Evolutionary conservation across 768 basidiomycete genomes (phyloP).

Genomic region (Tylopilus felleus): DNA sequence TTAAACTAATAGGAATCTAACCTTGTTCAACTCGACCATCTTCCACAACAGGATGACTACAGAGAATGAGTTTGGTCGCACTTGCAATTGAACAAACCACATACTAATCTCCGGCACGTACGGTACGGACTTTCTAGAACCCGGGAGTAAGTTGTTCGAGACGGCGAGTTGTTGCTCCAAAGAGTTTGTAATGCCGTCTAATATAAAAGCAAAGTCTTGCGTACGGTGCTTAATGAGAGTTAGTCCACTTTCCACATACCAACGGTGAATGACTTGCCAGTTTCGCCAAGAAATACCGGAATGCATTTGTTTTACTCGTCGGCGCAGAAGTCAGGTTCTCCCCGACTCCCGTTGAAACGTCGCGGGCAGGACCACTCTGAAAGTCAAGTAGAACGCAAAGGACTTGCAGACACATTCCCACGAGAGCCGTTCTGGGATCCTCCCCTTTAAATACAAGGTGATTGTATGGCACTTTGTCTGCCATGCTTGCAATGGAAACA

Average conservation of each 20-base stretch:
- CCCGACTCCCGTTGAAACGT: slow-evolving; percentile 39
- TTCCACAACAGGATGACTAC: slow-evolving; percentile 86
- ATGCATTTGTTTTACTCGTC: slow-evolving; percentile 75
- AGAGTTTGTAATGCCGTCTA: slow-evolving; percentile 65
- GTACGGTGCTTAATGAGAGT: slow-evolving; percentile 65
- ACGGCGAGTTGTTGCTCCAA: slow-evolving; percentile 75
- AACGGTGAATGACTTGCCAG: slow-evolving; percentile 43
- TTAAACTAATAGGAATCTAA: slow-evolving; percentile 30
- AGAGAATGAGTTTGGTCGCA: slow-evolving; percentile 4
- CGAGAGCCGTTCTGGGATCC: slow-evolving; percentile 68
- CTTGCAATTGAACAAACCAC: slow-evolving; percentile 24
- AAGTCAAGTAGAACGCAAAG: slow-evolving; percentile 77
- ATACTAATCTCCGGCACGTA: slow-evolving; percentile 80
- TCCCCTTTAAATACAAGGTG: slow-evolving; percentile 90
- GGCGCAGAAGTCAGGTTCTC: slow-evolving; percentile 48
- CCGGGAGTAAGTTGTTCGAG: slow-evolving; percentile 73
- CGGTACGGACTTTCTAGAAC: slow-evolving; percentile 78
- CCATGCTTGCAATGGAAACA: slow-evolving; percentile 61
- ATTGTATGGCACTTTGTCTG: slow-evolving; percentile 83
- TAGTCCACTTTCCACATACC: slow-evolving; percentile 5
- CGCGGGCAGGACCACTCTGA: slow-evolving; percentile 71
- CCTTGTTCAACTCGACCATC: slow-evolving; percentile 90
- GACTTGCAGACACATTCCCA: slow-evolving; percentile 73
- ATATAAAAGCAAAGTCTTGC: slow-evolving; percentile 83
- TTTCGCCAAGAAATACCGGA: slow-evolving; percentile 89